A percentile compares a stretch with the other conserved stretches of the same genome.
phyloP scores from a whole-genome alignment of 2,329 filamentous ascomycete species.

The Aschersonia sp. region DNA sequence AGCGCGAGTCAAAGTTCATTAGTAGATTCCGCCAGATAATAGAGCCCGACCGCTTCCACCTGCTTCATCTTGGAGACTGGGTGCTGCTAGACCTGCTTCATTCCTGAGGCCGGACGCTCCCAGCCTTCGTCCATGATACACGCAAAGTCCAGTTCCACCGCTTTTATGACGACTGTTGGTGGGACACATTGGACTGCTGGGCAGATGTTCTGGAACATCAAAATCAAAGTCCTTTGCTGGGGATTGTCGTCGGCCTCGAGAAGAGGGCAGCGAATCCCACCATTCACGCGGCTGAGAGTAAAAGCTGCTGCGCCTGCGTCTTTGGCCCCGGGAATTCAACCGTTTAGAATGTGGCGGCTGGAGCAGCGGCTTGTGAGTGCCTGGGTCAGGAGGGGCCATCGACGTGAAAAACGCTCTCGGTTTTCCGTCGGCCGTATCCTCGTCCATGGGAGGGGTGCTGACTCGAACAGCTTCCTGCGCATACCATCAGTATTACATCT shows the following conservation, averaged over 20 bases:
- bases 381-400: conserved; percentile 14
- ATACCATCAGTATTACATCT: neutral
- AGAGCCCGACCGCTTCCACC: neutral
- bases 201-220: conserved; percentile 34
- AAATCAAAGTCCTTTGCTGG: conserved; percentile 25
- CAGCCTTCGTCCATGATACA: conserved; percentile 29
- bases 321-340: conserved; percentile 6
- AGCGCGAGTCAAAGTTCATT: too few relatives aligned
- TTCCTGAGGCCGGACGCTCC: conserved; percentile 2
- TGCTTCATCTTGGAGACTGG: neutral
- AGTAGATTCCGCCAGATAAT: neutral
- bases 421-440: conserved; percentile 20
- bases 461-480: conserved; percentile 32
- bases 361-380: neutral
- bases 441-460: conserved; percentile 28
- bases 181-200: conserved; percentile 36
- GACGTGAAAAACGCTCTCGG: conserved; percentile 29
- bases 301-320: conserved; percentile 9
- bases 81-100: conserved; percentile 4
- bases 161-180: conserved; percentile 27
- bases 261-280: conserved; percentile 18
- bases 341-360: neutral
- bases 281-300: conserved; percentile 16
- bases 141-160: conserved; percentile 32
- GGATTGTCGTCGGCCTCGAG: conserved; percentile 7